phyloP scores from a whole-genome alignment of 148 eudicot genomes.

The Rhododendron ferrugineum region DNA sequence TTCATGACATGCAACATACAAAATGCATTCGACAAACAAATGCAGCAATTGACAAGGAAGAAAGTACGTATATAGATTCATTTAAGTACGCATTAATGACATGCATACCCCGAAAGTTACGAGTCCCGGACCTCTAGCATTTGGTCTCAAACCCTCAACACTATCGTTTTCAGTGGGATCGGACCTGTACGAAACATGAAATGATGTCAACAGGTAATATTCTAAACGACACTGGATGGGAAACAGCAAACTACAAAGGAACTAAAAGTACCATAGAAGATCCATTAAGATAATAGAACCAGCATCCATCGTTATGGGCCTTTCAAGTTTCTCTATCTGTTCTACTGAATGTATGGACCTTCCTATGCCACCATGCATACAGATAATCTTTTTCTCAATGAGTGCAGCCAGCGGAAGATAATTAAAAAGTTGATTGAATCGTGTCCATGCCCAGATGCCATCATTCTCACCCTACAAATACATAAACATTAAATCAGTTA shows the following conservation, averaged over 20 bases:
- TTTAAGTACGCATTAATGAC: neutral
- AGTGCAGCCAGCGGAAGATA: slow-evolving; percentile 93
- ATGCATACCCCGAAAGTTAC: slow-evolving; percentile 93
- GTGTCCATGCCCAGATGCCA: slow-evolving; percentile 98
- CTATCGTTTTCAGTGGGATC: slow-evolving; percentile 99
- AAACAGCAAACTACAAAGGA: slow-evolving; percentile 8
- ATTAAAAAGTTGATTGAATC: slow-evolving; percentile 93
- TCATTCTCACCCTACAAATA: slow-evolving; percentile 79
- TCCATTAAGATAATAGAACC: slow-evolving; percentile 94
- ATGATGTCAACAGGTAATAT: slow-evolving; percentile 7
- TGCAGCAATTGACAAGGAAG: neutral
- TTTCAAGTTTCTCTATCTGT: slow-evolving; percentile 93
- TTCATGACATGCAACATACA: neutral
- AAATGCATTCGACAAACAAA: neutral
- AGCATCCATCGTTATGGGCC: slow-evolving; percentile 97
- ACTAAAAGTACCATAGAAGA: slow-evolving; percentile 64
- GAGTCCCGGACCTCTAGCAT: slow-evolving; percentile 95
- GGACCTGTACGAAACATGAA: slow-evolving; percentile 55
- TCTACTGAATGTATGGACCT: slow-evolving; percentile 87
- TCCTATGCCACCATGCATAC: slow-evolving; percentile 99
- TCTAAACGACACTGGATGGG: neutral
- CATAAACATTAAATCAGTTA: slow-evolving; percentile 18
- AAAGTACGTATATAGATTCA: neutral
- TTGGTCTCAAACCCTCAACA: slow-evolving; percentile 89
- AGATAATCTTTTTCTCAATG: slow-evolving; percentile 91